Evolutionary conservation across 2,329 filamentous ascomycete species (phyloP).

Genomic region (Epicoccum sorghinum): DNA sequence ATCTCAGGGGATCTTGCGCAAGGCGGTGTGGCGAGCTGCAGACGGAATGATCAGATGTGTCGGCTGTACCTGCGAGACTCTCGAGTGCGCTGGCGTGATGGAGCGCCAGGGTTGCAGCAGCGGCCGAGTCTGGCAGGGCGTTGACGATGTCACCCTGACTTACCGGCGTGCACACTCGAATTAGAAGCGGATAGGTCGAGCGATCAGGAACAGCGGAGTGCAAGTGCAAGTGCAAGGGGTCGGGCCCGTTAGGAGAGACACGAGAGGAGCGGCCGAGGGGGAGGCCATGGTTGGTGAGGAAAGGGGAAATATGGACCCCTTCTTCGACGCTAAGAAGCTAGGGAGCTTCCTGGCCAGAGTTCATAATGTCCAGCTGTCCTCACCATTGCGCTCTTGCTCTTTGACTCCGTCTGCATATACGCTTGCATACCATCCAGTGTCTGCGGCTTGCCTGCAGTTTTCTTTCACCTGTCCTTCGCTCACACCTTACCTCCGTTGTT

Average conservation of each 20-base stretch:
- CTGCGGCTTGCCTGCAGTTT: constrained; percentile 4
- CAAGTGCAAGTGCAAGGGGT: constrained; percentile 26
- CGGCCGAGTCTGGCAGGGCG: constrained; percentile 11
- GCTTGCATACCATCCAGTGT: constrained; percentile 12
- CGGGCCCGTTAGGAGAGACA: constrained; percentile 21
- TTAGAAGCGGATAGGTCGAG: constrained; percentile 35
- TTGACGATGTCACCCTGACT: constrained; percentile 29
- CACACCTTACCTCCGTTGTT: constrained; percentile 11
- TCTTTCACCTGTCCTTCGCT: constrained; percentile 14
- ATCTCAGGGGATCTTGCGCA: constrained; percentile 18
- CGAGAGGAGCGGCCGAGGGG: constrained; percentile 24
- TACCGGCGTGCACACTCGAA: constrained; percentile 22
- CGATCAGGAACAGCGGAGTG: constrained; percentile 22
- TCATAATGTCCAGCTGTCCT: constrained; percentile 34
- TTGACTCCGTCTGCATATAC: constrained; percentile 27
- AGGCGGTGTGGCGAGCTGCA: constrained; percentile 31
- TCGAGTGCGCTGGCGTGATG: constrained; percentile 30
- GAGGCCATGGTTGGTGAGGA: constrained; percentile 19
- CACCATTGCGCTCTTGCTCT: constrained; percentile 26
- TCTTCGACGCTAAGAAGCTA: constrained; percentile 5
- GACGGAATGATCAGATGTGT: constrained; percentile 18
- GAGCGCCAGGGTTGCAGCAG: constrained; percentile 25
- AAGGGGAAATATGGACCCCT: constrained; percentile 27
- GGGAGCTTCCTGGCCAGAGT: constrained; percentile 24
- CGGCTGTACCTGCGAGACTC: constrained; percentile 20